Base-by-base conservation (phyloP, 768 basidiomycete species). In the Pisolithus albus region DNA sequence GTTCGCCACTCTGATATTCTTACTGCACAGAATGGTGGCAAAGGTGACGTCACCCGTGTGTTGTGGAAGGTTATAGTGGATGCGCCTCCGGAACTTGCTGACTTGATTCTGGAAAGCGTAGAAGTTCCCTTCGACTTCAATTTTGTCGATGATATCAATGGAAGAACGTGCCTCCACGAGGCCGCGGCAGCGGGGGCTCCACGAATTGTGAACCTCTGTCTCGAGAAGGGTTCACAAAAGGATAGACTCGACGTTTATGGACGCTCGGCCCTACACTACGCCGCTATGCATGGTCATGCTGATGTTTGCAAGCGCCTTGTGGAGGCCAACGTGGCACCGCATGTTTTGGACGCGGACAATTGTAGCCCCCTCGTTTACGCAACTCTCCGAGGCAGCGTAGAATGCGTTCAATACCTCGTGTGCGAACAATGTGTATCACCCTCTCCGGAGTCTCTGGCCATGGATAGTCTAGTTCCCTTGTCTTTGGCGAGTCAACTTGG, bases 71-170 rank as follows among this genome's bases (percentile, higher is more conserved):
- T 90, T 13, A 82, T 88, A 53, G 81, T 92, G 47, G 87, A 90
- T 55, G 89, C 92, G 8, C 83, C 85, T 43, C 67, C 74, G 2
- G 78, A 80, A n/a, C 72, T 89, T 40, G 84, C 79, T 18, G 84
- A 91, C 61, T 70, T 91, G 46, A 86, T 92, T 43, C 71, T 93
- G 26, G 71, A 82, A 30, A 81, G 85, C 15, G 69, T 86, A 18
- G 73, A 75, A 23, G 72, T 70, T 13, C 82, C 85, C 0, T 91
- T 97, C 64, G 90, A 97, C 67, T 98, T 92, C 64, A 75, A 77
- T 44, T 97, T 92, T 63, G 77, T 97, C 44, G 96, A 98, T 64
- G 93, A 97, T 59, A 99, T 99, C 73, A 98, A 97, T 64, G 90
- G 88, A 39, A 82, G 96, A 34, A 94, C 88, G 3, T 92, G 90